Base-by-base conservation (phyloP, 345 rosid species). In the Passiflora organensis region DNA sequence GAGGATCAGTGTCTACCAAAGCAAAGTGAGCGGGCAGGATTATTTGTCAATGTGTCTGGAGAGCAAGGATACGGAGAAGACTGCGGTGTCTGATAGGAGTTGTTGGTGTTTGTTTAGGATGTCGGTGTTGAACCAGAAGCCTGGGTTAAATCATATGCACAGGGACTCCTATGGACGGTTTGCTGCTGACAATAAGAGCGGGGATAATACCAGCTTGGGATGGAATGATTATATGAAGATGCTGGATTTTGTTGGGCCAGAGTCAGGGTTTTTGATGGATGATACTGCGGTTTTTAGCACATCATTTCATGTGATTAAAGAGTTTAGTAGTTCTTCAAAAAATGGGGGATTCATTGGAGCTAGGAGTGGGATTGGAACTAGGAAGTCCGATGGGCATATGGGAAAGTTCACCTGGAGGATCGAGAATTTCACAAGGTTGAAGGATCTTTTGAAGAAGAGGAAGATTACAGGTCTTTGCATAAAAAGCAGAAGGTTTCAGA, bases 141-240 rank as follows among this genome's bases (percentile, higher is more conserved):
- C 41, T 2, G 67, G 60, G 28, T 3, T 46, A 21, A 45, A 38
- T 22, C 60, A 63, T 41, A 14, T 55, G 6, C 53, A 55, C 14
- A 54, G 39, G 37, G 54, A 54, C 23, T 23, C 22, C n/a, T 47
- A 46, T 63, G 67, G 67, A 13, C 37, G 67, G 48, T 54, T 63
- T 46, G 53, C 14, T 1, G 38, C 18, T 38, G 60, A 46, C n/a
- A 13, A 46, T 23, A n/a, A n/a, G n/a, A n/a, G n/a, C n/a, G n/a
- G n/a, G n/a, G n/a, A n/a, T 17, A 39, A 53, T 24, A 41, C 41
- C 6, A 63, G 28, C 46, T 48, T 63, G 16, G 67, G 67, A 4
- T 63, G 67, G 67, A 63, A 22, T 48, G 48, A 63, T 22, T 63
- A 36, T 25, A 54, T 63, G 67, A 54, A 47, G 18, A 54, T 63